Evolutionary conservation across 768 basidiomycete genomes (phyloP).

Genomic region (Xanthoconium purpureum): DNA sequence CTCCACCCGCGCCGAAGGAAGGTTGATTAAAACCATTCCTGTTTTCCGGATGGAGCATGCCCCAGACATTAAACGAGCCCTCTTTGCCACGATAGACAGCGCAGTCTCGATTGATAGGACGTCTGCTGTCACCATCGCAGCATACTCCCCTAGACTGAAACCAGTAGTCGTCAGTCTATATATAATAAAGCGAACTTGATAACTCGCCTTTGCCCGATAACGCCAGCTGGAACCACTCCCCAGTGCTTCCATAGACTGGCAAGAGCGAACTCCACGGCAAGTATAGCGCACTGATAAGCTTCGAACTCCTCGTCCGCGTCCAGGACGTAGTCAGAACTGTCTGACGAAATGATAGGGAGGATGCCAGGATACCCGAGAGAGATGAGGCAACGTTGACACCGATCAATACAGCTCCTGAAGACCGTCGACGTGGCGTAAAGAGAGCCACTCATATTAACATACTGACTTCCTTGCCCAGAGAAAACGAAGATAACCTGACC

Average conservation of each 20-base stretch:
- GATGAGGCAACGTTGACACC: slow-evolving; percentile 52
- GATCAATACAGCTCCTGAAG: slow-evolving; percentile 53
- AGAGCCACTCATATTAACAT: slow-evolving; percentile 56
- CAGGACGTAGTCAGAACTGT: slow-evolving; percentile 21
- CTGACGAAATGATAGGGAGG: slow-evolving; percentile 39
- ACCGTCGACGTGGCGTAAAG: slow-evolving; percentile 50
- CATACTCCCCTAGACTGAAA: slow-evolving; percentile 70
- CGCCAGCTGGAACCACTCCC: slow-evolving; percentile 59
- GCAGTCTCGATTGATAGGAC: slow-evolving; percentile 57
- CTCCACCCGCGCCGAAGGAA: slow-evolving; percentile 34
- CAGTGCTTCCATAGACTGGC: slow-evolving; percentile 64
- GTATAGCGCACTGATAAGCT: slow-evolving; percentile 51
- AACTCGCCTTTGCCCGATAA: slow-evolving; percentile 70
- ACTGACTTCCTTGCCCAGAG: slow-evolving; percentile 72
- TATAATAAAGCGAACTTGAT: not conserved
- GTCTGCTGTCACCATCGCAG: slow-evolving; percentile 61
- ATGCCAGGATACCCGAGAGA: slow-evolving; percentile 51
- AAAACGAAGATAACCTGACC: slow-evolving; percentile 60
- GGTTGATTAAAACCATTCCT: slow-evolving; percentile 61
- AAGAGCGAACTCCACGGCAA: slow-evolving; percentile 63
- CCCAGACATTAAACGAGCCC: slow-evolving; percentile 54
- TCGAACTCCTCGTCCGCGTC: slow-evolving; percentile 39
- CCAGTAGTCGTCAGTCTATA: not conserved
- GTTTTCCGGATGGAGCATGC: slow-evolving; percentile 44
- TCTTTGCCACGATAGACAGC: slow-evolving; percentile 52